Percentiles rank a stretch among this genome's conserved stretches.
phyloP scores from a whole-genome alignment of 2,329 filamentous ascomycete genomes.

The Diaporthe ilicicola region DNA sequence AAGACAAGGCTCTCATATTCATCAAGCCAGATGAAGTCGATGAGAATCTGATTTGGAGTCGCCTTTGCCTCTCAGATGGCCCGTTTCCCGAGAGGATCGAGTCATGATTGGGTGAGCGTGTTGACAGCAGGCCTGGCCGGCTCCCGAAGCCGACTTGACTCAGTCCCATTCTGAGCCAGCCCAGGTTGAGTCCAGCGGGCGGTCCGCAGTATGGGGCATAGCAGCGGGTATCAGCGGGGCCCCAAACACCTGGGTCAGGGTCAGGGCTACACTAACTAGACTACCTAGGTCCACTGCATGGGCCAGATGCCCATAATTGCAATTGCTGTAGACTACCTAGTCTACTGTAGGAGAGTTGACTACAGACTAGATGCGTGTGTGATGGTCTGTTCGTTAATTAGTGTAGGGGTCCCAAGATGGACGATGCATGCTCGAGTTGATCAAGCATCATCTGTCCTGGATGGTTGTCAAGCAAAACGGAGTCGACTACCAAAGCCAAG shows the following conservation, averaged over 20 bases:
- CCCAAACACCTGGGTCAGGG: background rate
- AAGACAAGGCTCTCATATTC: conserved; percentile 29
- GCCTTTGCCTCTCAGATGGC: conserved; percentile 2
- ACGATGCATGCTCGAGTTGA: background rate
- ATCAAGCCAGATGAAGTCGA: background rate
- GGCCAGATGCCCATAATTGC: no score
- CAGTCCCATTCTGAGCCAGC: background rate
- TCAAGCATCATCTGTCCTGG: background rate
- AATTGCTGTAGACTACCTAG: background rate
- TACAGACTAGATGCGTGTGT: background rate
- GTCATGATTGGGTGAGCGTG: conserved; percentile 19
- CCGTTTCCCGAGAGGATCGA: conserved; percentile 19
- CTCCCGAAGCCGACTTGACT: conserved; percentile 8
- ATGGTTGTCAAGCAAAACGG: background rate
- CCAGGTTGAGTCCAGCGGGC: conserved; percentile 2
- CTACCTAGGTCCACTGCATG: no score
- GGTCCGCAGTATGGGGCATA: conserved; percentile 3
- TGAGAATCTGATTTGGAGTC: conserved; percentile 1
- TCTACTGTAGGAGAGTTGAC: no score
- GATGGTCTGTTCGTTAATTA: background rate
- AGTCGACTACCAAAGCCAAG: background rate
- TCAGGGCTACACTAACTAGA: no score
- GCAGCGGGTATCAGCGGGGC: conserved; percentile 28
- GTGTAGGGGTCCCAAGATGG: background rate
- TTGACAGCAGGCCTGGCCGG: conserved; percentile 11